phyloP scores from a whole-genome alignment of 495 filamentous ascomycete genomes.

The Hamigera avellanea region DNA sequence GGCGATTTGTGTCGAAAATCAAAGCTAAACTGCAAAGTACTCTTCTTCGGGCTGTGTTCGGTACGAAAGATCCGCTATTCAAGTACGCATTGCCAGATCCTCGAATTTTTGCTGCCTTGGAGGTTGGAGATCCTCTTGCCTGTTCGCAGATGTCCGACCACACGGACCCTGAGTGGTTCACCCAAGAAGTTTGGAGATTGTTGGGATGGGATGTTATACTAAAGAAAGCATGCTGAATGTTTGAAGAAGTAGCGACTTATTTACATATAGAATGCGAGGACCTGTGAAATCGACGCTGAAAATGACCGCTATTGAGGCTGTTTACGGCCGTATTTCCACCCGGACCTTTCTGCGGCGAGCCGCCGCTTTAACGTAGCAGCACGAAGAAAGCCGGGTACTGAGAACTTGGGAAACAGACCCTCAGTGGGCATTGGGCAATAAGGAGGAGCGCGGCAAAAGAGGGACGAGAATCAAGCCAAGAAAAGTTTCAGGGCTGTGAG shows the following conservation, averaged over 20 bases:
- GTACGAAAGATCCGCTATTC: constrained; percentile 17
- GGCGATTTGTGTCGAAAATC: constrained; percentile 10
- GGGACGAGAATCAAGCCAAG: too few relatives aligned
- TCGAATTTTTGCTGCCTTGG: constrained; percentile 11
- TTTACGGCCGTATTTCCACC: too few relatives aligned
- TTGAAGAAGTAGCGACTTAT: not conserved
- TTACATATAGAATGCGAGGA: too few relatives aligned
- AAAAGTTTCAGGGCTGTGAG: too few relatives aligned
- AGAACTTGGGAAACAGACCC: too few relatives aligned
- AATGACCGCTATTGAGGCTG: too few relatives aligned
- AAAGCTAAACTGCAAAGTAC: constrained; percentile 28
- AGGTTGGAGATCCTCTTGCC: constrained; percentile 1
- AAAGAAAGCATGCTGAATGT: not conserved
- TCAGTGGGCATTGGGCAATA: too few relatives aligned
- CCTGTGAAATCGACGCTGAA: too few relatives aligned
- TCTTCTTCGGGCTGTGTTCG: constrained; percentile 29
- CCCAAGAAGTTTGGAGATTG: constrained; percentile 35
- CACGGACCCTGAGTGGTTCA: constrained; percentile 32
- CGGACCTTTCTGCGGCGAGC: too few relatives aligned
- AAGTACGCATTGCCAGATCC: constrained; percentile 12
- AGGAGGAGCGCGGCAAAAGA: too few relatives aligned
- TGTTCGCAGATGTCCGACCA: constrained; percentile 2
- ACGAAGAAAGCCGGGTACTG: too few relatives aligned
- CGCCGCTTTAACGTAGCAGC: too few relatives aligned
- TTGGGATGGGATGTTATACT: constrained; percentile 36